These are phyloP conservation scores for Aspergillus felis DNA, from an alignment of 2,329 filamentous ascomycete genomes.

Conservation along the genomic window DNA sequence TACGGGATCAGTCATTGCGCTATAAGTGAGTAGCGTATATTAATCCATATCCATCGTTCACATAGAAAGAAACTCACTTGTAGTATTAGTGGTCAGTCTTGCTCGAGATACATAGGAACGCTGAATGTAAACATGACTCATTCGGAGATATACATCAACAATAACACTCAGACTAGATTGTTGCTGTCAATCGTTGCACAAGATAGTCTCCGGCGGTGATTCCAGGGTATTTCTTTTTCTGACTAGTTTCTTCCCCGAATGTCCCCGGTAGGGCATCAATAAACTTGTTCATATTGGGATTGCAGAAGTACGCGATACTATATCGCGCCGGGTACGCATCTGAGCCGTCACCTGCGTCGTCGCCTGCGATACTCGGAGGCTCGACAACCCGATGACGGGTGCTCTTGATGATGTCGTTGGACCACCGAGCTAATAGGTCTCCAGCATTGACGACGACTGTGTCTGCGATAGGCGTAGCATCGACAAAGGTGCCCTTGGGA, in stretches of 20 bases:
- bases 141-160: neutral
- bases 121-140: neutral
- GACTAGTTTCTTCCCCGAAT: constrained; percentile 53
- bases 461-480: constrained; percentile 75
- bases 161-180: constrained; percentile 46
- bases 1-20: too few relatives aligned
- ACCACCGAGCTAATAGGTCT: constrained; percentile 81
- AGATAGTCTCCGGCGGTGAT: constrained; percentile 81
- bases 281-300: constrained; percentile 70
- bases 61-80: neutral
- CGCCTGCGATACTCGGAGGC: constrained; percentile 58
- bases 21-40: neutral
- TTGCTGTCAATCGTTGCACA: constrained; percentile 71
- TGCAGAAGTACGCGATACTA: constrained; percentile 90
- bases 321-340: constrained; percentile 69
- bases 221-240: constrained; percentile 71
- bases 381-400: constrained; percentile 89
- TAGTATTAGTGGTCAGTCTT: neutral
- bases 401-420: constrained; percentile 85
- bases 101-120: neutral
- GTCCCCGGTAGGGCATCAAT: constrained; percentile 83
- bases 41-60: neutral
- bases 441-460: constrained; percentile 88
- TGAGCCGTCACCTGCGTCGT: constrained; percentile 29
- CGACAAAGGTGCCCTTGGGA: constrained; percentile 72